These are phyloP conservation scores for Cyclocybe cylindracea DNA, from an alignment of 768 basidiomycete genomes.

Conservation along the genomic window DNA sequence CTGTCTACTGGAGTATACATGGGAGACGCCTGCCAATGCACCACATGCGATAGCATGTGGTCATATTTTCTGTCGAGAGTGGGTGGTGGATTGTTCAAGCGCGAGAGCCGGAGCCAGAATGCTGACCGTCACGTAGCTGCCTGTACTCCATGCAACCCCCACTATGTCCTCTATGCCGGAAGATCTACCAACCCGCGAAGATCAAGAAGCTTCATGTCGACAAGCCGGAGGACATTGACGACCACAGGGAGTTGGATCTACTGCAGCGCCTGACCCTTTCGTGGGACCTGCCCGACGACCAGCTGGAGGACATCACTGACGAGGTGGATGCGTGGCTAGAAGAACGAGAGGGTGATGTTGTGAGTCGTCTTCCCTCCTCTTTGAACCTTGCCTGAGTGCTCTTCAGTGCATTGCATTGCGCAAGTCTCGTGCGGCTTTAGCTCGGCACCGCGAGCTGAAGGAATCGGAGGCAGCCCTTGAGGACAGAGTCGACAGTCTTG, in stretches of 20 bases:
- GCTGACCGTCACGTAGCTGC: conserved; percentile 42
- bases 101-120: not conserved
- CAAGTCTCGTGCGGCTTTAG: conserved; percentile 15
- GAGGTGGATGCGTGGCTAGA: conserved; percentile 57
- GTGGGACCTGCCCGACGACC: conserved; percentile 41
- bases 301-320: conserved; percentile 35
- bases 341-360: conserved; percentile 38
- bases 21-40: conserved; percentile 47
- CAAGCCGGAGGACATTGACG: conserved; percentile 35
- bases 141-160: conserved; percentile 50
- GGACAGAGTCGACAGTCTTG: not conserved
- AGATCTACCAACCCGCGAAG: conserved; percentile 53
- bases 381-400: not conserved
- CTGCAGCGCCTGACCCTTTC: conserved; percentile 36
- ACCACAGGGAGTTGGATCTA: conserved; percentile 35
- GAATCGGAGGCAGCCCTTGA: not conserved
- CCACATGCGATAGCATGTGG: conserved; percentile 79
- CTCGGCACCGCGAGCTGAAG: conserved; percentile 9
- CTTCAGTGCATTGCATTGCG: conserved; percentile 15
- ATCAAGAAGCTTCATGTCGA: conserved; percentile 73
- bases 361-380: conserved; percentile 29
- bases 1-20: conserved; percentile 66
- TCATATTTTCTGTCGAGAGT: conserved; percentile 74
- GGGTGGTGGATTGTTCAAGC: conserved; percentile 25
- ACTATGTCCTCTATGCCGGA: conserved; percentile 69